Evolutionary conservation across 2,329 filamentous ascomycete genomes (phyloP).

Genomic region (Penicillium nordicum): DNA sequence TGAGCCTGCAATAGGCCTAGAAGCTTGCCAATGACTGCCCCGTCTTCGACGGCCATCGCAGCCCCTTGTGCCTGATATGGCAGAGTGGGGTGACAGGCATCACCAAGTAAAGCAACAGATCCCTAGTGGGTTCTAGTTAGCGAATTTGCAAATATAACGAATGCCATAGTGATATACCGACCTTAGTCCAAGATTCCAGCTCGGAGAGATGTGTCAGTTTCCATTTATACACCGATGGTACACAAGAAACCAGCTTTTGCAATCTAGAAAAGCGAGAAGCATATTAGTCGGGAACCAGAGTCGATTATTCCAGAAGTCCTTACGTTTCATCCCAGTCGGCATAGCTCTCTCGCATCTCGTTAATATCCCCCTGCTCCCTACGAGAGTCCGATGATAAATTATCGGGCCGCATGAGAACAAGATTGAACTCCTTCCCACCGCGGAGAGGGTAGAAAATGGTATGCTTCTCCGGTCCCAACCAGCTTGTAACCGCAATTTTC

Average conservation of each 20-base stretch:
- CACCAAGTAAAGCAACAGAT: constrained; percentile 41
- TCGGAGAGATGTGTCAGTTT: constrained; percentile 52
- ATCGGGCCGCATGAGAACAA: constrained; percentile 63
- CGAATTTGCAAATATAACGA: background rate
- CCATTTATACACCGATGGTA: constrained; percentile 63
- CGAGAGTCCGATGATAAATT: constrained; percentile 25
- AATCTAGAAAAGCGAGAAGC: constrained; percentile 6
- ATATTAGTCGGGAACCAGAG: background rate
- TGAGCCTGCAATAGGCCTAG: constrained; percentile 37
- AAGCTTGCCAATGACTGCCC: constrained; percentile 58
- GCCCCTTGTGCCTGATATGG: constrained; percentile 63
- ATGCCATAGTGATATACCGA: background rate
- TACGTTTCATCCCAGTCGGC: constrained; percentile 56
- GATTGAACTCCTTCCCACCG: constrained; percentile 57
- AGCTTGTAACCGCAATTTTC: constrained; percentile 53
- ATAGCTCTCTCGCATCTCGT: constrained; percentile 59
- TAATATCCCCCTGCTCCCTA: constrained; percentile 49
- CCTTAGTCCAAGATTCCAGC: constrained; percentile 42
- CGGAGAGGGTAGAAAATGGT: constrained; percentile 61
- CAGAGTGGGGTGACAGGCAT: constrained; percentile 61
- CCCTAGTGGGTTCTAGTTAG: constrained; percentile 2
- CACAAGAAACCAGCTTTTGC: constrained; percentile 42
- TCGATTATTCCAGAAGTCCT: background rate
- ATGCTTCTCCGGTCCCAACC: constrained; percentile 60
- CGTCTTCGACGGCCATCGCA: constrained; percentile 64